phyloP scores from a whole-genome alignment of 306 rosid species.

The Prunus fruticosa region DNA sequence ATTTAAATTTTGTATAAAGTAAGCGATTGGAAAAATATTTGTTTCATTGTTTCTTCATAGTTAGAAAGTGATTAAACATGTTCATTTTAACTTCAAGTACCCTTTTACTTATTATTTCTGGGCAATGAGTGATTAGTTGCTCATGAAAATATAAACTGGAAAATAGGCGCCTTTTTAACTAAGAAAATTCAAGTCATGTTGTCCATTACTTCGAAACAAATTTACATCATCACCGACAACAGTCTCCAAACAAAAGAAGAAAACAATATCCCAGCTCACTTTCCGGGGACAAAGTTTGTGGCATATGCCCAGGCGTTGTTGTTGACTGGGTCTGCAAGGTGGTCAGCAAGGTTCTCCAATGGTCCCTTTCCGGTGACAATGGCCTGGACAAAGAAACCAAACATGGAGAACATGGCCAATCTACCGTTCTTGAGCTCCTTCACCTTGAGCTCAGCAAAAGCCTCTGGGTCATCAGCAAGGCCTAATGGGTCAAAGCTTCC shows the following conservation, averaged over 20 bases:
- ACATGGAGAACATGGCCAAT: constrained; percentile 92
- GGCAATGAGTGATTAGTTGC: no score
- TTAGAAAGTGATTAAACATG: no score
- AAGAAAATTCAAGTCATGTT: background rate
- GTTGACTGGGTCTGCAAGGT: constrained; percentile 92
- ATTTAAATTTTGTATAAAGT: no score
- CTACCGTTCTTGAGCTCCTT: constrained; percentile 91
- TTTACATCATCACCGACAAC: constrained; percentile 15
- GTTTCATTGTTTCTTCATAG: no score
- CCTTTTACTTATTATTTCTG: no score
- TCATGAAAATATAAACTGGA: no score
- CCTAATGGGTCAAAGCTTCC: constrained; percentile 99
- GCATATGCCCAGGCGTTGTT: constrained; percentile 95
- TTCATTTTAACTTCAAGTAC: no score
- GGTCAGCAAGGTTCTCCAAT: constrained; percentile 86
- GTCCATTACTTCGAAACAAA: constrained; percentile 19
- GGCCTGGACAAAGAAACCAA: constrained; percentile 91
- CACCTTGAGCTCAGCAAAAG: constrained; percentile 88
- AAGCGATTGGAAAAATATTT: no score
- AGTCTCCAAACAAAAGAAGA: background rate
- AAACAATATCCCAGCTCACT: constrained; percentile 48
- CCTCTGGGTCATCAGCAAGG: constrained; percentile 91
- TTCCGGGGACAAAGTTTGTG: constrained; percentile 96
- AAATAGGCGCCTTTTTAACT: no score
- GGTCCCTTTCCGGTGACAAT: constrained; percentile 93